These are phyloP conservation scores for Wickerhamomyces pijperi DNA, from an alignment of 805 yeast genomes.

Conservation along the genomic window DNA sequence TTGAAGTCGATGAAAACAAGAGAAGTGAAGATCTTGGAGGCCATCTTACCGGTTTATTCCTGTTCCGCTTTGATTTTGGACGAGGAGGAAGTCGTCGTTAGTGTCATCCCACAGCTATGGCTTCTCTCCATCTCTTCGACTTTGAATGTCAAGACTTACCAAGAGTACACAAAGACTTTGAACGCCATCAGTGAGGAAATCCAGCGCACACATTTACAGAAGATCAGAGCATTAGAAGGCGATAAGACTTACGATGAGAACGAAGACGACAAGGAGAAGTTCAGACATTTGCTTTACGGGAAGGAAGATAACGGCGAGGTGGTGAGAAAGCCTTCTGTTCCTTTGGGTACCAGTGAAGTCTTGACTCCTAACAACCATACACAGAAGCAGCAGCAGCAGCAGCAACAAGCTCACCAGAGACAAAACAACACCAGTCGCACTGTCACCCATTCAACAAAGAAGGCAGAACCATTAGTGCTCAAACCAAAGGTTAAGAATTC, in stretches of 20 bases:
- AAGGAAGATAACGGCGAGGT: constrained; percentile 5
- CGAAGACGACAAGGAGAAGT: constrained; percentile 14
- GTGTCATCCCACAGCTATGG: constrained; percentile 43
- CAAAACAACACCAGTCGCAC: neutral
- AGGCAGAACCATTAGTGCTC: constrained; percentile 12
- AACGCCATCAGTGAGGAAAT: constrained; percentile 30
- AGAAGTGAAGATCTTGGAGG: constrained; percentile 50
- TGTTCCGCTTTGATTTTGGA: constrained; percentile 26
- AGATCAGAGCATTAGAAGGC: constrained; percentile 18
- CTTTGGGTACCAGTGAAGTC: constrained; percentile 15
- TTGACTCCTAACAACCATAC: constrained; percentile 7
- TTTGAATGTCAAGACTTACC: constrained; percentile 30
- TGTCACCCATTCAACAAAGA: neutral
- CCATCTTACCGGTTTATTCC: constrained; percentile 33
- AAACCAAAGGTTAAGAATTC: constrained; percentile 7
- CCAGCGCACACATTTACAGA: constrained; percentile 30
- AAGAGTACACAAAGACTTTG: constrained; percentile 26
- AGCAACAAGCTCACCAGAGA: constrained; percentile 4
- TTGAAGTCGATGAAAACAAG: constrained; percentile 67
- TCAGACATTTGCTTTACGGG: constrained; percentile 11
- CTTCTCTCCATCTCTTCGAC: constrained; percentile 34
- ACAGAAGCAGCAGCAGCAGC: constrained; percentile 1
- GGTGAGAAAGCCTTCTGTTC: neutral
- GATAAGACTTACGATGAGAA: constrained; percentile 13
- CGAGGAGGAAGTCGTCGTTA: constrained; percentile 40